Base-by-base conservation (phyloP, 2,329 filamentous ascomycete species). In the Aureobasidium sp. region DNA sequence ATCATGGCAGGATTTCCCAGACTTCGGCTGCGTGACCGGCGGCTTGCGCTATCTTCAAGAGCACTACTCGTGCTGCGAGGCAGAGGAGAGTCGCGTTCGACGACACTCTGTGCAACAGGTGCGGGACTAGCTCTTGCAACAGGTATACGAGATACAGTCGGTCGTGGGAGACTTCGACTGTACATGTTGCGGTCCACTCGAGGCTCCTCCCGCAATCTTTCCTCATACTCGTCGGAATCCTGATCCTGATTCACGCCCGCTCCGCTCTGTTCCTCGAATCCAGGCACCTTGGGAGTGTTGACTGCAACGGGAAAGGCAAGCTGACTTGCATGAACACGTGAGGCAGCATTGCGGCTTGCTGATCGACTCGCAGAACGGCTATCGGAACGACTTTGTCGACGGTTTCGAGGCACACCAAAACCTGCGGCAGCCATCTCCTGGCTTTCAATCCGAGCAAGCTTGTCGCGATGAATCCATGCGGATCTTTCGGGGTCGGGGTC, bases 391-490 rank as follows among this genome's bases (percentile, higher is more conserved):
- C 67, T 68, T 70, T 79, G 64, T 74, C 80, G 61, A 76, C 78
- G 63, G 72, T 55, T 83, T 75, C 33, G 80, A 69, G 67, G 78
- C 75, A 64, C 84, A 78, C 62, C 77, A 66, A 92, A 85, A 31
- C 89, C 89, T 7, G 88, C 88, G 62, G 88, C 88, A 71, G 90
- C 87, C 64, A 94, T 79, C 74, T 94, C 89, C 68, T 86, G 81
- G 66, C 79, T 93, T 74, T 94, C 89, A 66, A 93, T 94, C 69
- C 83, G 84, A 59, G 88, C 89, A 63, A 94, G 75, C 74, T 93
- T 93, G 74, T 94, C 89, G 60, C 89, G 79, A 69, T 94, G 89
- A 67, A 94, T 93, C 89, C 89, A 94, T 72, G 89, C 87, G 33
- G 85, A 88, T 63, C 84, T 79, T 63, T 87, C 85, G 6, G 53